Conservation (phyloP, 331 rosid genomes). For the Cydonia oblonga region DNA sequence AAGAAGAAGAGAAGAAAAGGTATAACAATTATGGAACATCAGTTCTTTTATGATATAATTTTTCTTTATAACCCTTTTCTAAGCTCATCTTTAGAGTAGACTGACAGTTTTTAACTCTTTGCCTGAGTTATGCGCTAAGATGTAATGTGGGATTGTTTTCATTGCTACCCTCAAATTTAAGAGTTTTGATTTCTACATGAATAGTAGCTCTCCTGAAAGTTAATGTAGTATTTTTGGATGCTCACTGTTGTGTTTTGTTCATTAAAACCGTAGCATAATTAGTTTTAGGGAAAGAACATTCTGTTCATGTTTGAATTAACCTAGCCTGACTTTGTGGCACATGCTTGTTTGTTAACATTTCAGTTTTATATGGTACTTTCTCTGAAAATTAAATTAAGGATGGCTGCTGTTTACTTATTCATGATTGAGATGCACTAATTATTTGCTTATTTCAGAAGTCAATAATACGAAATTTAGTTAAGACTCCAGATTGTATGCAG, state of each 20-base stretch:
- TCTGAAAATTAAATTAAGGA: background rate
- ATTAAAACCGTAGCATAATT: background rate
- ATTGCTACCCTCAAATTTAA: background rate
- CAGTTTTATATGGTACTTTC: background rate
- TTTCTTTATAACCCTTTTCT: background rate
- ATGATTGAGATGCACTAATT: background rate
- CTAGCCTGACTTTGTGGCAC: background rate
- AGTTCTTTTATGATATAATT: background rate
- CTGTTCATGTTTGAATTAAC: background rate
- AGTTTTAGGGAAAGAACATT: background rate
- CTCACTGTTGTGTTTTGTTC: background rate
- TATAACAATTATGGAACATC: constrained; percentile 25
- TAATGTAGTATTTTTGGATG: background rate
- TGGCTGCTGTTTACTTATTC: background rate
- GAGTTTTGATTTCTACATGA: background rate
- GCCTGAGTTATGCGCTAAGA: background rate
- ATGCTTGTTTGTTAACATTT: background rate
- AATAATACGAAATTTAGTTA: background rate
- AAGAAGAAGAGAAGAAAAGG: constrained; percentile 96
- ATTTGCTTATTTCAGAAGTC: background rate
- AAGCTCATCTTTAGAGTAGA: background rate
- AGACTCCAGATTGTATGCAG: background rate
- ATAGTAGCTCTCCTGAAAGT: background rate
- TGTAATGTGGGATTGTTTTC: background rate
- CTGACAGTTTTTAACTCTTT: too few relatives aligned